phyloP scores from a whole-genome alignment of 192 early-diverging fungal species.

The Podila epigama region DNA sequence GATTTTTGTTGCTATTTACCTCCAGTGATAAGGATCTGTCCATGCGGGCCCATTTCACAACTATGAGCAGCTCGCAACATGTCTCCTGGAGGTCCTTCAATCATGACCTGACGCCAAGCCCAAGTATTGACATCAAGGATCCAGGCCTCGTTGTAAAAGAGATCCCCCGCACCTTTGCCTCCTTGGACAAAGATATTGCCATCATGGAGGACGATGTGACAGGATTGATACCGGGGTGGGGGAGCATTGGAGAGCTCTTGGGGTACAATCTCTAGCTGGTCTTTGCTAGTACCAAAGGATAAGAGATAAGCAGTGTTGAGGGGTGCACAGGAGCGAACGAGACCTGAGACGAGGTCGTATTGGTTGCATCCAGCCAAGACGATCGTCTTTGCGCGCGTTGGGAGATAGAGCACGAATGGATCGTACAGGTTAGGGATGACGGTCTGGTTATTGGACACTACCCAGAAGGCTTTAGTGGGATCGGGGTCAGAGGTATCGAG shows the following conservation, averaged over 20 bases:
- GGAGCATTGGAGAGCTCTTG: slow-evolving; percentile 1
- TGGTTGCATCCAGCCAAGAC: slow-evolving; percentile 15
- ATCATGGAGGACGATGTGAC: slow-evolving; percentile 13
- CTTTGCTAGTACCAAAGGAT: background rate
- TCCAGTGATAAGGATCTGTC: slow-evolving; percentile 38
- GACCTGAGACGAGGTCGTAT: background rate
- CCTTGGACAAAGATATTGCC: slow-evolving; percentile 42
- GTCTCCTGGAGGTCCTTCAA: slow-evolving; percentile 4
- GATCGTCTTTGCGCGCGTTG: slow-evolving; percentile 11
- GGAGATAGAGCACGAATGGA: slow-evolving; percentile 18
- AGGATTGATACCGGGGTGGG: slow-evolving; percentile 8
- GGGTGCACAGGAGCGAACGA: background rate
- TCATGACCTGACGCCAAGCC: slow-evolving; percentile 7
- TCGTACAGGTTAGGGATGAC: slow-evolving; percentile 7
- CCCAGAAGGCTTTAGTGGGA: slow-evolving; percentile 10
- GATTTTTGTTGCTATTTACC: slow-evolving; percentile 10
- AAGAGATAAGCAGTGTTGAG: background rate
- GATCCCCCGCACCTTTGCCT: background rate
- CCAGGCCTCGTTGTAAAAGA: slow-evolving; percentile 28
- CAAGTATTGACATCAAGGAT: slow-evolving; percentile 13
- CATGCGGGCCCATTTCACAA: slow-evolving; percentile 34
- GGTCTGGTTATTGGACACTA: slow-evolving; percentile 8
- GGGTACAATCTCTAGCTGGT: background rate
- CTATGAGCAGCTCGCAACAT: slow-evolving; percentile 34
- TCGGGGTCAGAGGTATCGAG: slow-evolving; percentile 7